phyloP scores from a whole-genome alignment of 177 flowering plant genomes.

The Tripterygium wilfordii region DNA sequence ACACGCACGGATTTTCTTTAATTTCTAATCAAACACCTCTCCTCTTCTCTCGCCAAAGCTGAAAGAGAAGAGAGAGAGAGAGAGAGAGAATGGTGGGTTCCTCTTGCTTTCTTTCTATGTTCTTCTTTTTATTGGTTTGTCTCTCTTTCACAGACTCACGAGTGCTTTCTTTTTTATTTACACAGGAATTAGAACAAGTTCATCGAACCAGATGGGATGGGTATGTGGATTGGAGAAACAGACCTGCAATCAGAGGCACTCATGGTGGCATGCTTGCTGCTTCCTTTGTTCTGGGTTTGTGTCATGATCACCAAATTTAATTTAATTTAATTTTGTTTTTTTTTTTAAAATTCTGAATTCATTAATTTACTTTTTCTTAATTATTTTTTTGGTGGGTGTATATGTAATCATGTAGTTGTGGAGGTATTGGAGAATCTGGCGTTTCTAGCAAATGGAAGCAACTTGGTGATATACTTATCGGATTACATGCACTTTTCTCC shows the following conservation, averaged over 20 bases:
- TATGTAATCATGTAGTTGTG: constrained; percentile 33
- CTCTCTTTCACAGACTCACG: not conserved
- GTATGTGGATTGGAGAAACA: constrained; percentile 48
- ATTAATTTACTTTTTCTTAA: too few relatives aligned
- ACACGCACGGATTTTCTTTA: too few relatives aligned
- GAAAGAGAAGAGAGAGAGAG: too few relatives aligned
- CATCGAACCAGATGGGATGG: constrained; percentile 45
- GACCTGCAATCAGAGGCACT: constrained; percentile 35
- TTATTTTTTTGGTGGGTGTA: not conserved
- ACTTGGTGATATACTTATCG: constrained; percentile 38
- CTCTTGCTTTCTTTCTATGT: not conserved
- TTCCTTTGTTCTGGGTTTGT: constrained; percentile 51
- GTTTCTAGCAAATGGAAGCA: constrained; percentile 48
- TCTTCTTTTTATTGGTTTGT: too few relatives aligned
- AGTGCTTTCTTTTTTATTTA: too few relatives aligned
- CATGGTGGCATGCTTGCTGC: constrained; percentile 68
- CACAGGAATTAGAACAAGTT: constrained; percentile 32
- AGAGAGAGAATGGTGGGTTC: too few relatives aligned
- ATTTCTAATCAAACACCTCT: too few relatives aligned
- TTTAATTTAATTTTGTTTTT: too few relatives aligned
- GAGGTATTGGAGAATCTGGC: constrained; percentile 52
- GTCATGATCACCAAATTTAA: too few relatives aligned
- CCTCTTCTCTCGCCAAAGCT: too few relatives aligned
- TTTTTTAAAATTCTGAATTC: too few relatives aligned
- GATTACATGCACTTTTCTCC: constrained; percentile 41